Base-by-base conservation (phyloP, 805 yeast species). In the Lipomyces anomalus region DNA sequence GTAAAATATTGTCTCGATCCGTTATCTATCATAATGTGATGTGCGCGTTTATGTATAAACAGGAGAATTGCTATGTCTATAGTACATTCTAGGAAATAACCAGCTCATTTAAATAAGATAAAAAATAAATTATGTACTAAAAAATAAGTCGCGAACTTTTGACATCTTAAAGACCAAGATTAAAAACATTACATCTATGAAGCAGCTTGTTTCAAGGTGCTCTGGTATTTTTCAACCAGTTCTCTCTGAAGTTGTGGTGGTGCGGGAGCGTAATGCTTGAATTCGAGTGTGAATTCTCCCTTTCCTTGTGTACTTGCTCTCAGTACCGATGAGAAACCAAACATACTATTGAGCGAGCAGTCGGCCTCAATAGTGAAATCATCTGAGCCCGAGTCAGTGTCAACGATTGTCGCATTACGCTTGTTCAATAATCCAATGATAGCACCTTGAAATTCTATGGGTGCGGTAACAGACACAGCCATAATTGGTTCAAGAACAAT, bases 291-390 rank as follows among this genome's bases (percentile, higher is more conserved):
- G 67, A 92, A 92, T 70, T 94, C 97, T 61, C 99, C 98, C 66
- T 92, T 92, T 69, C 99, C 99, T 69, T 92, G 98, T 13, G 98
- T 90, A 49, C 85, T 80, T 18, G 98, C 97, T 74, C 99, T 83
- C 63, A 92, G 74, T 22, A 86, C 79, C 6, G 97, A 85, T 5
- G 97, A 95, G 63, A 92, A 86, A 32, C 98, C 98, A 66, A 92
- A 92, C 87, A 92, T 79, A 52, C 85, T 78, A 72, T 89, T 89
- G 69, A 92, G 78, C n/a, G 97, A 84, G 71, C 97, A 90, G 66
- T 92, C 97, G 26, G 97, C 94, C 46, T 79, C 77, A 51, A 92
- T 79, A 7, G 95, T 84, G 69, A 92, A 90, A 65, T 92, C 99
- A 58, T 92, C 98, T 47, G 83, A 80, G 23, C 88, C 90, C 63